phyloP scores from a whole-genome alignment of 306 rosid species.

The Cucurbita pepo region DNA sequence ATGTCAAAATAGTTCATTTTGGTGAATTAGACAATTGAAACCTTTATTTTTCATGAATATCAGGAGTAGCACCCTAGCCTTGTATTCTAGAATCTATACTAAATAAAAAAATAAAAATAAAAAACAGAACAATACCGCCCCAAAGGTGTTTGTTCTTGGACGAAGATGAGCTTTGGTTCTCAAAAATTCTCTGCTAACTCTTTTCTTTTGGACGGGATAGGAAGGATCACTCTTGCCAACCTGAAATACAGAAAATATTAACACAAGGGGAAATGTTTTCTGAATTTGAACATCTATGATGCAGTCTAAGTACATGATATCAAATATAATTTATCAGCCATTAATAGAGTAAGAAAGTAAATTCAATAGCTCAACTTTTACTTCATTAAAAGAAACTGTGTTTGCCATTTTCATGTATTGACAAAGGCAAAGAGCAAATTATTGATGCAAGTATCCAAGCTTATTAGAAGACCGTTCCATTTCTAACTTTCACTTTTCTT shows the following conservation, averaged over 20 bases:
- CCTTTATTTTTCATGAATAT: background rate
- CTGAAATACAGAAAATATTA: constrained; percentile 19
- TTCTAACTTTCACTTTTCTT: background rate
- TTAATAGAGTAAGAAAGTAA: background rate
- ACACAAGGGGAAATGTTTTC: background rate
- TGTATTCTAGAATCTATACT: background rate
- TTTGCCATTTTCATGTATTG: background rate
- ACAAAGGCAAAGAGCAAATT: background rate
- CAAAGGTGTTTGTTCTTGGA: constrained; percentile 86
- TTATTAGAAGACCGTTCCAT: background rate
- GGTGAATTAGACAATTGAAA: background rate
- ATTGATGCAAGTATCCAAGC: background rate
- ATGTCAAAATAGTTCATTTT: background rate
- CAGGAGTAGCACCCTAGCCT: background rate
- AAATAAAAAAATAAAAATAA: background rate
- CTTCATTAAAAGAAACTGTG: background rate
- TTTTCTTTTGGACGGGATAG: constrained; percentile 87
- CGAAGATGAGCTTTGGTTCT: constrained; percentile 97
- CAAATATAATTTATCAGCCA: background rate
- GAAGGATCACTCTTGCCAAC: constrained; percentile 87
- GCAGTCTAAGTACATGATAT: background rate
- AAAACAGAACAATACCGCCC: constrained; percentile 58
- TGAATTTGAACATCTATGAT: background rate
- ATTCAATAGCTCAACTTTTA: background rate
- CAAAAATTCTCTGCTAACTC: constrained; percentile 77